Evolutionary conservation across 768 basidiomycete genomes (phyloP).

Genomic region (Sporobolomyces phaffii): DNA sequence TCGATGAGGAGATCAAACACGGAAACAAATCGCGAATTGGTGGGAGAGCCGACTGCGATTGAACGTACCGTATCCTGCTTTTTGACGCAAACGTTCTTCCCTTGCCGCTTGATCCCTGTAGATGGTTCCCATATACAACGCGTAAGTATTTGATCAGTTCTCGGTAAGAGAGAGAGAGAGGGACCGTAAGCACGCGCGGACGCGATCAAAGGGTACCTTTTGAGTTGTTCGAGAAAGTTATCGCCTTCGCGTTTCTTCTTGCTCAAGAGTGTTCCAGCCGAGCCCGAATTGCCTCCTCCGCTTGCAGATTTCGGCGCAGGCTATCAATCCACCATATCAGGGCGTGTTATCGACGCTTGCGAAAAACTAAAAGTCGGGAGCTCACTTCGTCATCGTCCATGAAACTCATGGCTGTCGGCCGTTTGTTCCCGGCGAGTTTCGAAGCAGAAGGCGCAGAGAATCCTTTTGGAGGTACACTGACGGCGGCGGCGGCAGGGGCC

Average conservation of each 20-base stretch:
- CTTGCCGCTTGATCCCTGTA: conserved; percentile 82
- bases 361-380: too few relatives aligned
- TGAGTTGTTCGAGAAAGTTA: conserved; percentile 90
- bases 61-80: conserved; percentile 51
- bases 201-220: too few relatives aligned
- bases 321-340: too few relatives aligned
- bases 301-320: conserved; percentile 2
- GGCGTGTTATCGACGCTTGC: too few relatives aligned
- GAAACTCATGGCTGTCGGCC: conserved; percentile 18
- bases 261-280: conserved; percentile 53
- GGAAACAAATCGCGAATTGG: too few relatives aligned
- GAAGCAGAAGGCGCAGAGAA: conserved; percentile 8
- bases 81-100: conserved; percentile 66
- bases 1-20: too few relatives aligned
- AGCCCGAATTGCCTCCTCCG: neutral
- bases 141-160: too few relatives aligned
- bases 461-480: too few relatives aligned
- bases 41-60: too few relatives aligned
- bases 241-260: conserved; percentile 98
- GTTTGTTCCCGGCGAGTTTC: too few relatives aligned
- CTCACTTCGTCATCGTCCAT: conserved; percentile 26
- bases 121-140: neutral
- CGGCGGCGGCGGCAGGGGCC: conserved; percentile 34
- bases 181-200: too few relatives aligned
- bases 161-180: too few relatives aligned